phyloP scores from a whole-genome alignment of 495 filamentous ascomycete genomes.

The Neurospora pannonica region DNA sequence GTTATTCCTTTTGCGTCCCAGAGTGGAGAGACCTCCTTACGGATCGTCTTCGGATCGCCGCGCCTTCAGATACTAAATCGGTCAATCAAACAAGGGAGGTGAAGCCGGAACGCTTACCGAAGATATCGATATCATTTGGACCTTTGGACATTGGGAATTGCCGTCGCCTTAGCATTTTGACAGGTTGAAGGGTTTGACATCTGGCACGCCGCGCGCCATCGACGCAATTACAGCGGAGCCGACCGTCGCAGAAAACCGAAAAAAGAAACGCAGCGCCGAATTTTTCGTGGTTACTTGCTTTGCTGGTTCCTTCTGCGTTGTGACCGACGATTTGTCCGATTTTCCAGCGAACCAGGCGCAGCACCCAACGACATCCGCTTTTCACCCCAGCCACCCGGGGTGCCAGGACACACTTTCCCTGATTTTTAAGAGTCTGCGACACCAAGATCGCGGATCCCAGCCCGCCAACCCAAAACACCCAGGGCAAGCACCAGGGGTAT shows the following conservation, averaged over 20 bases:
- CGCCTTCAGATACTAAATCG: not conserved
- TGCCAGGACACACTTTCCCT: constrained; percentile 8
- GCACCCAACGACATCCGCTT: not conserved
- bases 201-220: not conserved
- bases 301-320: not conserved
- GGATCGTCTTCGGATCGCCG: not conserved
- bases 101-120: not conserved
- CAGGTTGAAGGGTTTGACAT: not conserved
- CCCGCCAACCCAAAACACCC: not conserved
- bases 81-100: not conserved
- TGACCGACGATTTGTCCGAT: not conserved
- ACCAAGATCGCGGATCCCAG: constrained; percentile 1
- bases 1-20: not conserved
- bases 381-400: constrained; percentile 1
- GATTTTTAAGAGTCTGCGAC: constrained; percentile 14
- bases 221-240: not conserved
- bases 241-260: not conserved
- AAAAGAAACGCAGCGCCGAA: not conserved
- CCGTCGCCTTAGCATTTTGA: not conserved
- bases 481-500: not conserved
- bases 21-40: not conserved
- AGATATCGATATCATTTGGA: not conserved
- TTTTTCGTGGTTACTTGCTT: not conserved
- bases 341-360: not conserved
- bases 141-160: not conserved